phyloP scores from a whole-genome alignment of 2,329 filamentous ascomycete genomes.

The Rosellinia necatrix region DNA sequence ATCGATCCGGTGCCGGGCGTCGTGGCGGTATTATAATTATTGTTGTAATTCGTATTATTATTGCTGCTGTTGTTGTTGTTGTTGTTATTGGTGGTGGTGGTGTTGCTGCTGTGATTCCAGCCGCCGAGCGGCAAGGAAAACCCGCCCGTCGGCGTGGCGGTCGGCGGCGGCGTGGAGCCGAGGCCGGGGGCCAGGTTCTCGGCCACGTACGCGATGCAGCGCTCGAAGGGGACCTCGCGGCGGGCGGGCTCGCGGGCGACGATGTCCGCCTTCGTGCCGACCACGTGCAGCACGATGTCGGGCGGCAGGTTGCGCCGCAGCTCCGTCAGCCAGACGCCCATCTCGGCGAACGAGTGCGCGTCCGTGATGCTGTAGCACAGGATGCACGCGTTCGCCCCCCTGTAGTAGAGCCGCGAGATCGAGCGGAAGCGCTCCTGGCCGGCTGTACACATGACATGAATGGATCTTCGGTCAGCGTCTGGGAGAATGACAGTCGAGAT shows the following conservation, averaged over 20 bases:
- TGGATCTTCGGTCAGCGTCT: conserved; percentile 29
- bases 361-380: conserved; percentile 95
- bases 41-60: too few relatives aligned
- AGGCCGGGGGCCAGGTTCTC: conserved; percentile 81
- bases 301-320: conserved; percentile 76
- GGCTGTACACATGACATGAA: conserved; percentile 49
- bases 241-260: conserved; percentile 79
- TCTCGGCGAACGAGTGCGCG: conserved; percentile 82
- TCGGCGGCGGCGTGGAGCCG: conserved; percentile 69
- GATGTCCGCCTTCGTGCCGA: conserved; percentile 91
- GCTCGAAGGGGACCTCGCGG: conserved; percentile 89
- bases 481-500: too few relatives aligned
- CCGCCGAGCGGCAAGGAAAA: conserved; percentile 36
- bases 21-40: too few relatives aligned
- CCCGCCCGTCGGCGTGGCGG: conserved; percentile 51
- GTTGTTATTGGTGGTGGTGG: too few relatives aligned
- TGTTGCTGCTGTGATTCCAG: too few relatives aligned
- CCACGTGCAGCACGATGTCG: conserved; percentile 88
- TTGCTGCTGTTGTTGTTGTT: too few relatives aligned
- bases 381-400: conserved; percentile 90
- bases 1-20: conserved; percentile 24
- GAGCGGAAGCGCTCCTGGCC: conserved; percentile 95
- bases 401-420: conserved; percentile 94
- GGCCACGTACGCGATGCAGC: conserved; percentile 93
- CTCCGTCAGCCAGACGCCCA: conserved; percentile 89